Conservation (phyloP, 1,284 basidiomycete species). For the Neonothopanus nambi region DNA sequence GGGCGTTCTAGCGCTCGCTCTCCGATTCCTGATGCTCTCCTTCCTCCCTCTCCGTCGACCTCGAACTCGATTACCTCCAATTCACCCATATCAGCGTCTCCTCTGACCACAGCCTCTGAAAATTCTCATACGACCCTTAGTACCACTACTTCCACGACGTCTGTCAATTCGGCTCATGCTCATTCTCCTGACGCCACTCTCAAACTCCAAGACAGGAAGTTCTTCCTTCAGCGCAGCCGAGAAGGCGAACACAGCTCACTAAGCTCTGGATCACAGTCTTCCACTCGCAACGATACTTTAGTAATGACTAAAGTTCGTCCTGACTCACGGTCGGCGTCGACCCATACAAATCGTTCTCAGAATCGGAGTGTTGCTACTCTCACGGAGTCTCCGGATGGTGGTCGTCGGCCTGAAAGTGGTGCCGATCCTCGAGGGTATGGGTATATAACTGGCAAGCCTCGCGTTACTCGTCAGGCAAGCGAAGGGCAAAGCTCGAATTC, state of each 20-base stretch:
- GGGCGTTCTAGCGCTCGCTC: background rate
- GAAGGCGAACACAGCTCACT: conserved; percentile 4
- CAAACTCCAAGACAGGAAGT: conserved; percentile 9
- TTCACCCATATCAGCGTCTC: background rate
- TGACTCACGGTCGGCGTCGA: too few relatives aligned
- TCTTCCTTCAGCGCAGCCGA: conserved; percentile 3
- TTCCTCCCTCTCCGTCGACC: conserved; percentile 7
- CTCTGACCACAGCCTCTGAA: background rate
- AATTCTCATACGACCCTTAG: conserved; percentile 6
- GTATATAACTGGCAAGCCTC: background rate
- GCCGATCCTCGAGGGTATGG: too few relatives aligned
- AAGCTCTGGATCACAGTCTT: conserved; percentile 9
- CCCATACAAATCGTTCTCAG: too few relatives aligned
- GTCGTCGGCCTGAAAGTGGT: too few relatives aligned
- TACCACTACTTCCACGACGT: conserved; percentile 6
- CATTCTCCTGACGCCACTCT: conserved; percentile 6
- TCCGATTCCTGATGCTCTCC: conserved; percentile 1
- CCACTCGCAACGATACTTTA: conserved; percentile 1
- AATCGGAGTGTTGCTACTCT: too few relatives aligned
- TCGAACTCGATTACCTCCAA: conserved; percentile 7
- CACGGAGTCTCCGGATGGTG: too few relatives aligned
- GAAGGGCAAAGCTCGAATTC: background rate
- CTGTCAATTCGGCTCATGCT: conserved; percentile 4
- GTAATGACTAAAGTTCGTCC: too few relatives aligned
- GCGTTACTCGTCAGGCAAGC: background rate